phyloP scores from a whole-genome alignment of 2,329 filamentous ascomycete genomes.

The Aspergillus sojae region DNA sequence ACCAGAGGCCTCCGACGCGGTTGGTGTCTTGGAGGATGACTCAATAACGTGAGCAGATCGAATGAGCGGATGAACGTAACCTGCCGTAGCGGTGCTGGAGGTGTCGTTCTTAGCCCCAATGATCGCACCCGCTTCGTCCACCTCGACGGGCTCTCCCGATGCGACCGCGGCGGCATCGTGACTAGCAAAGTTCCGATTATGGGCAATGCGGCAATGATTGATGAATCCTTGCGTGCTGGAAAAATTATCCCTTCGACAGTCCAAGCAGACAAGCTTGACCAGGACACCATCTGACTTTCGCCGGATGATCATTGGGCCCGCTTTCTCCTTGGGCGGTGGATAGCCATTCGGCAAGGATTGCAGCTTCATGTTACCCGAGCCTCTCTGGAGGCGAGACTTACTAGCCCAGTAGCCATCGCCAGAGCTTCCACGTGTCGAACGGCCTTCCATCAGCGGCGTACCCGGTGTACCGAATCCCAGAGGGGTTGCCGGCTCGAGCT shows the following conservation, averaged over 20 bases:
- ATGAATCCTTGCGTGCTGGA: conserved; percentile 98
- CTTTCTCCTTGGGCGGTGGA: conserved; percentile 75
- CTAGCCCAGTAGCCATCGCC: conserved; percentile 57
- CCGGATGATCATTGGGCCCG: conserved; percentile 80
- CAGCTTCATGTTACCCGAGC: conserved; percentile 64
- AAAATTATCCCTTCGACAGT: conserved; percentile 88
- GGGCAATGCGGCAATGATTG: conserved; percentile 96
- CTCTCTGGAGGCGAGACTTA: conserved; percentile 61
- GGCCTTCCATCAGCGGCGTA: conserved; percentile 64
- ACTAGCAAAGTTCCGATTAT: conserved; percentile 90
- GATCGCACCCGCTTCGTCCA: conserved; percentile 59
- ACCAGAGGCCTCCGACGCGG: conserved; percentile 15
- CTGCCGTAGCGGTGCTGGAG: conserved; percentile 36
- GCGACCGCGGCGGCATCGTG: conserved; percentile 91
- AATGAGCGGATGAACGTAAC: conserved; percentile 65
- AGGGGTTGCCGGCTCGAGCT: conserved; percentile 33
- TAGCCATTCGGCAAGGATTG: conserved; percentile 72
- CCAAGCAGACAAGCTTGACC: conserved; percentile 87
- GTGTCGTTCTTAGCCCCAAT: conserved; percentile 43
- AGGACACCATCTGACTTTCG: conserved; percentile 78
- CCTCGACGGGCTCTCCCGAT: conserved; percentile 80
- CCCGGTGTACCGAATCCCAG: conserved; percentile 28
- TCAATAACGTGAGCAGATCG: conserved; percentile 53
- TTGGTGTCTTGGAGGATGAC: conserved; percentile 20
- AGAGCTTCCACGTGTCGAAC: conserved; percentile 77